A percentile compares a stretch with the other conserved stretches of the same genome.
Evolutionary conservation across 768 basidiomycete species (phyloP).

Genomic region (Auricularia sp.): DNA sequence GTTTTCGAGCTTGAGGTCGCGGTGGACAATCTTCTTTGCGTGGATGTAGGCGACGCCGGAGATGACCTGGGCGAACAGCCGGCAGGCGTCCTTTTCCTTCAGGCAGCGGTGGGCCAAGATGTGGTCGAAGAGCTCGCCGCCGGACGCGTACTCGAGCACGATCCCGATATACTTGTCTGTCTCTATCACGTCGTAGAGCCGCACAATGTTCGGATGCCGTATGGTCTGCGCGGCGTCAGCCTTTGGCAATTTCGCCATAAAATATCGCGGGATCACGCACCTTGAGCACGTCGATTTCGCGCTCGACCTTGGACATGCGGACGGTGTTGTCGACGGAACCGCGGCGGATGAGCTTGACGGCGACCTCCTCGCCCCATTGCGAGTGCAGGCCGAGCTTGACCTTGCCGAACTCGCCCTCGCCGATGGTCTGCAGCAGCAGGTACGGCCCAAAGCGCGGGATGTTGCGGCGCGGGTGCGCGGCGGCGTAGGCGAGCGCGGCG

Average conservation of each 20-base stretch:
- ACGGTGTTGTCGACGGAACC: constrained; percentile 82
- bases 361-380: constrained; percentile 95
- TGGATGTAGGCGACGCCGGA: constrained; percentile 99
- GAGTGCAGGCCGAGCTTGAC: constrained; percentile 94
- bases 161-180: constrained; percentile 99
- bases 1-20: constrained; percentile 98
- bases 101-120: constrained; percentile 96
- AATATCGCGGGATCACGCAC: constrained; percentile 36
- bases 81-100: constrained; percentile 86
- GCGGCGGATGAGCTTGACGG: constrained; percentile 90
- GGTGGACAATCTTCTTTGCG: constrained; percentile 97
- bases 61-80: constrained; percentile 94
- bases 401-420: constrained; percentile 98
- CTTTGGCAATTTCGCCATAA: constrained; percentile 11
- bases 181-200: constrained; percentile 96
- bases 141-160: constrained; percentile 95
- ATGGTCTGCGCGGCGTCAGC: constrained; percentile 46
- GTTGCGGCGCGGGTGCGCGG: constrained; percentile 72
- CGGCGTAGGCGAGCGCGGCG: constrained; percentile 71
- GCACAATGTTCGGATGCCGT: constrained; percentile 96
- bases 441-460: constrained; percentile 95
- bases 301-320: constrained; percentile 88
- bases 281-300: constrained; percentile 94
- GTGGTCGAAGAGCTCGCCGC: constrained; percentile 97
- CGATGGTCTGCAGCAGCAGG: constrained; percentile 87